Base-by-base conservation (phyloP, 176 grass and related monocot genomes). In the Cenchrus purpureus region DNA sequence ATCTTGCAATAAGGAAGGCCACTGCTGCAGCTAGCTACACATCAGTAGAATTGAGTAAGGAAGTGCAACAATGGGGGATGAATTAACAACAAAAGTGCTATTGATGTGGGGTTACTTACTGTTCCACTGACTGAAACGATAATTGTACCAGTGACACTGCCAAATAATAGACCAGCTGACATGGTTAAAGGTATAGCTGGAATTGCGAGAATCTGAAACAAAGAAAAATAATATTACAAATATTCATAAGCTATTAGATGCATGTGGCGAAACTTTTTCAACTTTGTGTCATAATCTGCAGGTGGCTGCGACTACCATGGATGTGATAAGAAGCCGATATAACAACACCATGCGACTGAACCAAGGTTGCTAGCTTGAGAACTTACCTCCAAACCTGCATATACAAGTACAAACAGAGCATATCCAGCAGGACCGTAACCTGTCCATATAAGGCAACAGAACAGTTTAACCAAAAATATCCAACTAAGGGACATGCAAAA, bases 151-250 rank as follows among this genome's bases (percentile, higher is more conserved):
- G 94, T 96, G 49, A 94, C 46, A 78, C 57, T 96, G 70, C 97
- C 97, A 74, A 99, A 96, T 71, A 99, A 88, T 79, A 99, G 88
- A 46, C 97, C 97, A 2, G 91, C 91, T 22, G 94, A 94, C 97
- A 99, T 99, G 45, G 97, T 99, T 87, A 99, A 91, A 16, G 97
- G 97, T 82, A 99, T 89, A 70, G 97, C 97, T 69, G 97, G 97
- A 94, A 99, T 97, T 25, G 94, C 94, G 60, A 99, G 94, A 83
- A 99, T 84, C 97, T 99, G 91, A 80, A 86, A 71, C 25, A 12
- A 80, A 64, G 7, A 79, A 76, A 81, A 52, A 77, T 2, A 4
- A 51, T 56, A 71, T 14, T 46, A 77, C 55, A 16, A 84, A n/a
- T 61, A 75, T 15, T n/a, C 53, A 48, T 46, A 55, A 79, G 42